phyloP scores from a whole-genome alignment of 1,139 yeast species.

The Magnusiomyces ingens region DNA sequence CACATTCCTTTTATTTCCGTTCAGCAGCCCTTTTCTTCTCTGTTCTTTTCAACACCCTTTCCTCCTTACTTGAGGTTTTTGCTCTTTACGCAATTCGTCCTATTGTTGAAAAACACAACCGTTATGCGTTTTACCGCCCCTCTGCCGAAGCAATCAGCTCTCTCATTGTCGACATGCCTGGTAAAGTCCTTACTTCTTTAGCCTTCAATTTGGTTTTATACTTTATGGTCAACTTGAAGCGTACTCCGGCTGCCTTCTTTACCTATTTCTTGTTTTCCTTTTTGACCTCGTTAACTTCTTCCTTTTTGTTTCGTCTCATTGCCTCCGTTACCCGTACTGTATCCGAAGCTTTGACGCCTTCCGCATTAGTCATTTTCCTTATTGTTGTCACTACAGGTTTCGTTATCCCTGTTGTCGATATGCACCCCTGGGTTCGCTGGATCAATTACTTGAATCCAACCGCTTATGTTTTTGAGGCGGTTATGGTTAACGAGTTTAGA shows the following conservation, averaged over 20 bases:
- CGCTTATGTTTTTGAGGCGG: constrained; percentile 41
- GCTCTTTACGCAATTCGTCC: constrained; percentile 64
- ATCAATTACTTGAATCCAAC: constrained; percentile 44
- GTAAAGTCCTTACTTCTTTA: constrained; percentile 47
- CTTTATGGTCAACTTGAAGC: constrained; percentile 59
- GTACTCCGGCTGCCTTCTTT: constrained; percentile 64
- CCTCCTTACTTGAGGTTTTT: constrained; percentile 66
- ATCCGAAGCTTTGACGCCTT: constrained; percentile 67
- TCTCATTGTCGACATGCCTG: constrained; percentile 61
- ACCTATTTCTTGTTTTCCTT: constrained; percentile 51
- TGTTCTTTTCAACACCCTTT: constrained; percentile 68
- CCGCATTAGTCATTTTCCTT: constrained; percentile 51
- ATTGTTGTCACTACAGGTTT: constrained; percentile 47
- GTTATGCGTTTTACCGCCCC: constrained; percentile 69
- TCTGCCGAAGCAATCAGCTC: constrained; percentile 71
- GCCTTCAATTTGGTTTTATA: constrained; percentile 57
- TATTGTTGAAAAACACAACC: constrained; percentile 71
- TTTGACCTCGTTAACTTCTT: constrained; percentile 54
- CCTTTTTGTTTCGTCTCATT: constrained; percentile 61
- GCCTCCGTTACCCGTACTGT: constrained; percentile 57
- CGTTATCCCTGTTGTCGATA: constrained; percentile 42
- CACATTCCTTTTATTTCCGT: constrained; percentile 56
- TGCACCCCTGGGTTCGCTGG: constrained; percentile 51
- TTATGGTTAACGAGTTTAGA: constrained; percentile 37
- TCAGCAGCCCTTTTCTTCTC: constrained; percentile 73